Percentiles rank a stretch among this genome's conserved stretches.
Conservation (phyloP, 2,329 filamentous ascomycete genomes). For the Myriosclerotinia duriaeana region DNA sequence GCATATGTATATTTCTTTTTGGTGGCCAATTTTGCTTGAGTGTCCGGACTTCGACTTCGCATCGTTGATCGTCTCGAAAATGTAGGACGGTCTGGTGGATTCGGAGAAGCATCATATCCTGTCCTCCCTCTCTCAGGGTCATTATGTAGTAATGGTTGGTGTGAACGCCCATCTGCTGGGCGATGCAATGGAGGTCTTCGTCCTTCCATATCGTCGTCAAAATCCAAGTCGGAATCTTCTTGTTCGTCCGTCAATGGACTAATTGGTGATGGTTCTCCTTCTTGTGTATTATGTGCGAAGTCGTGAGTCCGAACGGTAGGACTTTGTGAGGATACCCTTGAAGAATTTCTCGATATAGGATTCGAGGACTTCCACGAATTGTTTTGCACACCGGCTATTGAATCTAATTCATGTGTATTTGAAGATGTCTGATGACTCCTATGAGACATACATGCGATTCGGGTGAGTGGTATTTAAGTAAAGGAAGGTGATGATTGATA, state of each 20-base stretch:
- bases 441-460: constrained; percentile 39
- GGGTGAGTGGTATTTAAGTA: neutral
- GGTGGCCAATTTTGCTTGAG: constrained; percentile 62
- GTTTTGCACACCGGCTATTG: constrained; percentile 22
- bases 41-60: constrained; percentile 73
- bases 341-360: constrained; percentile 31
- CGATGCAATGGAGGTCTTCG: constrained; percentile 45
- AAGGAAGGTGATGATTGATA: neutral
- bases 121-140: constrained; percentile 38
- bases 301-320: constrained; percentile 27
- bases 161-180: constrained; percentile 43
- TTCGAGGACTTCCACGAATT: constrained; percentile 32
- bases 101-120: constrained; percentile 37
- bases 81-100: constrained; percentile 33
- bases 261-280: constrained; percentile 20
- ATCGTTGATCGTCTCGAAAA: constrained; percentile 65
- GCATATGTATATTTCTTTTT: constrained; percentile 85
- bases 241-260: constrained; percentile 27
- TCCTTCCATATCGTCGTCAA: constrained; percentile 37
- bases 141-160: constrained; percentile 40
- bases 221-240: constrained; percentile 33
- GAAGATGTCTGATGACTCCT: constrained; percentile 30
- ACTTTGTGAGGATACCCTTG: constrained; percentile 27
- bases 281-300: constrained; percentile 27
- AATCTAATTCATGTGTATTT: constrained; percentile 20